Percentiles rank a stretch among this genome's conserved stretches.
Evolutionary conservation across 805 yeast genomes (phyloP).

Genomic region (Teunomyces lycoperdinae): DNA sequence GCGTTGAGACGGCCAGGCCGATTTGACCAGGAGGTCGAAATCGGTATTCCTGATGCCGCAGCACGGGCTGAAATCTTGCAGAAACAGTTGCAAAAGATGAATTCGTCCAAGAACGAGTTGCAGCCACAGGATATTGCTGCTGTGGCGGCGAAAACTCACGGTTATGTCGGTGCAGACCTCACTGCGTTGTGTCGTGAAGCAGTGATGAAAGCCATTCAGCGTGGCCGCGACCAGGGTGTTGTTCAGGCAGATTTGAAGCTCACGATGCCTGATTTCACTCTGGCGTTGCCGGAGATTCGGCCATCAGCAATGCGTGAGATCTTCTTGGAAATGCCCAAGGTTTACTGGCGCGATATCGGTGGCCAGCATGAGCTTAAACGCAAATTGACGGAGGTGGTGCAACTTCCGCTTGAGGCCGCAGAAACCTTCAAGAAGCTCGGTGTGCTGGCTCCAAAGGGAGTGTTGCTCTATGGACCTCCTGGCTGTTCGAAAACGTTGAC

Average conservation of each 20-base stretch:
- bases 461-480: constrained; percentile 93
- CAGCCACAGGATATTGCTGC: constrained; percentile 51
- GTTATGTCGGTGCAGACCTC: constrained; percentile 96
- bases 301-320: constrained; percentile 98
- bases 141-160: constrained; percentile 82
- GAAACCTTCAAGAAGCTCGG: constrained; percentile 77
- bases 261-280: constrained; percentile 55
- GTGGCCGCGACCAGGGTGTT: constrained; percentile 41
- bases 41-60: constrained; percentile 86
- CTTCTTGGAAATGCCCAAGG: constrained; percentile 90
- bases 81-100: constrained; percentile 58
- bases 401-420: constrained; percentile 81
- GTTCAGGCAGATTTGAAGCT: constrained; percentile 45
- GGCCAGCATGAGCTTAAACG: constrained; percentile 85
- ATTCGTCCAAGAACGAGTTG: constrained; percentile 43
- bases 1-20: constrained; percentile 85
- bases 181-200: constrained; percentile 85
- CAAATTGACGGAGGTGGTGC: constrained; percentile 85
- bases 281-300: constrained; percentile 73
- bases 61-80: constrained; percentile 72
- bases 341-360: constrained; percentile 91
- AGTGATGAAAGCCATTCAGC: constrained; percentile 75
- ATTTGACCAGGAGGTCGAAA: constrained; percentile 84
- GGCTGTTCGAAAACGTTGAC: constrained; percentile 96
- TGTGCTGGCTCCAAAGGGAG: constrained; percentile 88